phyloP scores from a whole-genome alignment of 345 rosid species.

The Pseudoturritis turrita region DNA sequence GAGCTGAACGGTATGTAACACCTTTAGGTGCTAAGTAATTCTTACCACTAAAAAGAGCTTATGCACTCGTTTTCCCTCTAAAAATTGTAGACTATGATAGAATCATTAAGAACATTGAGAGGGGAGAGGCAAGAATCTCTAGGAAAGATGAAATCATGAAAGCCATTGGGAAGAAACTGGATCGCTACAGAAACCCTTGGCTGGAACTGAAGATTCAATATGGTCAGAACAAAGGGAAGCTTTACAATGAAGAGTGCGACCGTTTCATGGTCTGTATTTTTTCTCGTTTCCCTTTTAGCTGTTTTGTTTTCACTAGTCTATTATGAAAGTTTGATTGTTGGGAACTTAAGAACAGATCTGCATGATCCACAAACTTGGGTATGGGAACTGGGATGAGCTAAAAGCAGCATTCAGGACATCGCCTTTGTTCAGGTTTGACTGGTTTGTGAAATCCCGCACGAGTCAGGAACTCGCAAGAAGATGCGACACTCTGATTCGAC shows the following conservation, averaged over 20 bases:
- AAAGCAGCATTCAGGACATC: constrained; percentile 95
- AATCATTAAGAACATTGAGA: constrained; percentile 93
- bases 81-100: constrained; percentile 79
- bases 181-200: constrained; percentile 99
- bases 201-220: constrained; percentile 95
- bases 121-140: constrained; percentile 97
- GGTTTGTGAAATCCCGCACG: constrained; percentile 99
- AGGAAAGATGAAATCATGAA: constrained; percentile 99
- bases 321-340: not conserved
- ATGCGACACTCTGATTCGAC: constrained; percentile 90
- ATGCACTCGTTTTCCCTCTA: not conserved
- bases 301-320: not conserved
- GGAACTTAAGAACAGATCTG: constrained; percentile 56
- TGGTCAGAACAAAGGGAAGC: constrained; percentile 96
- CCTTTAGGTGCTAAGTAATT: not conserved
- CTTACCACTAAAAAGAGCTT: not conserved
- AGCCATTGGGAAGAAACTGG: constrained; percentile 96
- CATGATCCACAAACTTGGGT: constrained; percentile 99
- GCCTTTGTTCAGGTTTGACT: constrained; percentile 90
- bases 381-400: constrained; percentile 99
- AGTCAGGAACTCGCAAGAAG: constrained; percentile 96
- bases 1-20: constrained; percentile 69
- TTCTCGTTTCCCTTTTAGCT: not conserved
- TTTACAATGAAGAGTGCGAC: constrained; percentile 97
- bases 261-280: constrained; percentile 66